Evolutionary conservation across 345 rosid species (phyloP).

Genomic region (Salix koriyanagi): DNA sequence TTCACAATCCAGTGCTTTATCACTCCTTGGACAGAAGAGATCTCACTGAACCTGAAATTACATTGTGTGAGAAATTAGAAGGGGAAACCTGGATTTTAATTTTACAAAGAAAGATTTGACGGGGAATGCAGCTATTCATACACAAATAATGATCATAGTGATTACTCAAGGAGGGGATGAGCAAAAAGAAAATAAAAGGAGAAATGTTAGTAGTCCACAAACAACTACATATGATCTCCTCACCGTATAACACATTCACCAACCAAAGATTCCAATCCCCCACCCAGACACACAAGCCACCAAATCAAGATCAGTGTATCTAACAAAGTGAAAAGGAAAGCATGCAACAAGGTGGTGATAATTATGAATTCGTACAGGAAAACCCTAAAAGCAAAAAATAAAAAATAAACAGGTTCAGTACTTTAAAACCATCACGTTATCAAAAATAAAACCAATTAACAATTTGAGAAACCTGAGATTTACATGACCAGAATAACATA

Average conservation of each 20-base stretch:
- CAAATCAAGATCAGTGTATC: neutral
- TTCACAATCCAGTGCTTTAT: constrained; percentile 7
- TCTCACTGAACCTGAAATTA: constrained; percentile 36
- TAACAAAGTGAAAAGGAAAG: neutral
- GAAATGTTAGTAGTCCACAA: constrained; percentile 4
- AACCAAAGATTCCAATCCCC: neutral
- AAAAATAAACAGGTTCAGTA: neutral
- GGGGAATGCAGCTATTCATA: neutral
- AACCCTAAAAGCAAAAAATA: neutral
- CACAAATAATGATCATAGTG: constrained; percentile 22
- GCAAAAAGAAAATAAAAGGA: constrained; percentile 1
- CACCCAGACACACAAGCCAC: neutral
- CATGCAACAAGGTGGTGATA: constrained; percentile 16
- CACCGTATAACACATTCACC: constrained; percentile 3
- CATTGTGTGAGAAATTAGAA: constrained; percentile 4
- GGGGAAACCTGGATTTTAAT: neutral
- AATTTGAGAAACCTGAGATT: neutral
- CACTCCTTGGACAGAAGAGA: constrained; percentile 17
- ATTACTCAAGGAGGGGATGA: constrained; percentile 9
- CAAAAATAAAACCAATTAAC: neutral
- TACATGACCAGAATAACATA: neutral
- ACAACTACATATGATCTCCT: constrained; percentile 26
- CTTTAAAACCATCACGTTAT: neutral
- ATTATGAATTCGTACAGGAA: constrained; percentile 17
- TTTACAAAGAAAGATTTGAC: neutral